These are phyloP conservation scores for Cryptococcus deneoformans DNA, from an alignment of 1,284 basidiomycete genomes.

Conservation along the genomic window DNA sequence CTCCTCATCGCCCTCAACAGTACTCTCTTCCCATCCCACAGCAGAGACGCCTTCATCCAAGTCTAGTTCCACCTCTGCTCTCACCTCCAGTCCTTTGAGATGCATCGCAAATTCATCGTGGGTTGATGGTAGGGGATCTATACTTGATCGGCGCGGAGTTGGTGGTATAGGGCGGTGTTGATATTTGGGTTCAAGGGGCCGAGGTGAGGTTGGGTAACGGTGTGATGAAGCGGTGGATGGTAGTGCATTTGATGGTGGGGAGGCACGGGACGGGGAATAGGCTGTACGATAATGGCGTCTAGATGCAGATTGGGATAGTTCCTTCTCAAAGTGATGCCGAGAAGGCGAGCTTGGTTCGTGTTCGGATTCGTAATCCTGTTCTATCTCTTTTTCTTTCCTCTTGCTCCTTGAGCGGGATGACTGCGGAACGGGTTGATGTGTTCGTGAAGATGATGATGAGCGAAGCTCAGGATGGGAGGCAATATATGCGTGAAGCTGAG, in stretches of 20 bases:
- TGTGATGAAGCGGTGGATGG: neutral
- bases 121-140: conserved; percentile 30
- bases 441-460: neutral
- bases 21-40: conserved; percentile 8
- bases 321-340: no score
- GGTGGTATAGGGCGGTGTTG: neutral
- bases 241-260: conserved; percentile 2
- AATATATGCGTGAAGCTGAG: conserved; percentile 5
- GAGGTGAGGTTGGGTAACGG: conserved; percentile 2
- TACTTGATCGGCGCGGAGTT: conserved; percentile 21
- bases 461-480: conserved; percentile 1
- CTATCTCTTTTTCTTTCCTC: conserved; percentile 21
- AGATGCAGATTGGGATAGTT: no score
- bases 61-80: conserved; percentile 35
- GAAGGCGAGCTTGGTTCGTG: no score
- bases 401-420: conserved; percentile 22
- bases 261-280: no score
- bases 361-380: no score
- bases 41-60: conserved; percentile 25
- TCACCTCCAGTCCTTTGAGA: conserved; percentile 19
- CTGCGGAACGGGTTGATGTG: conserved; percentile 24
- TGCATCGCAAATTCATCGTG: conserved; percentile 29
- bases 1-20: neutral
- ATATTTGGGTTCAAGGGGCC: neutral
- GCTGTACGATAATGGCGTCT: no score